Evolutionary conservation across 352 stramenopile genomes (phyloP).

Genomic region (Globisporangium iwayamae): DNA sequence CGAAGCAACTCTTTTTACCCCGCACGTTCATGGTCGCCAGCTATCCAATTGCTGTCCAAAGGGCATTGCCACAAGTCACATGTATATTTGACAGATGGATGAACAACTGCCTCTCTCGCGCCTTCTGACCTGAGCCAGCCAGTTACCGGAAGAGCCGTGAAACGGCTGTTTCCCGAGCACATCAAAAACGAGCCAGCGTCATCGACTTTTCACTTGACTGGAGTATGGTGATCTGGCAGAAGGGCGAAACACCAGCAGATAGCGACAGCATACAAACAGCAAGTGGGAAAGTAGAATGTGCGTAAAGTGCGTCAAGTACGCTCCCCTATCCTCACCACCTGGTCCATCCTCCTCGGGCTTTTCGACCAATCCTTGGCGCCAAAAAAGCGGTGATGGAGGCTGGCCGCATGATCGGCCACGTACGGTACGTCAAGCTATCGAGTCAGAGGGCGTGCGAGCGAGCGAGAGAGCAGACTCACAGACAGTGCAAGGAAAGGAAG

Average conservation of each 20-base stretch:
- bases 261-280: background rate
- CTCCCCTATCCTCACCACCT: background rate
- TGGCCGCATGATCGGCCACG: slow-evolving; percentile 4
- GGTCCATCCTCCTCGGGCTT: background rate
- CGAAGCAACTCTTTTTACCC: too few relatives aligned
- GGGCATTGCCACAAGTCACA: too few relatives aligned
- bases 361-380: background rate
- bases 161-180: background rate
- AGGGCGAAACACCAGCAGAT: too few relatives aligned
- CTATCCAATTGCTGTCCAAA: too few relatives aligned
- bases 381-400: background rate
- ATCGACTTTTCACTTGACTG: background rate
- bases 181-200: slow-evolving; percentile 2
- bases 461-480: background rate
- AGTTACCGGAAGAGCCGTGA: background rate
- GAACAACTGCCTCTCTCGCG: slow-evolving; percentile 14
- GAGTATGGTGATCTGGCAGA: background rate
- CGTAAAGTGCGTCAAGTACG: background rate
- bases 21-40: too few relatives aligned
- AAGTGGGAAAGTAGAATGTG: background rate
- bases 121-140: background rate
- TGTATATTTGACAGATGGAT: slow-evolving; percentile 1
- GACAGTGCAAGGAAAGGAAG: background rate
- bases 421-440: slow-evolving; percentile 5
- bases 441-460: slow-evolving; percentile 4